Evolutionary conservation across 2,329 filamentous ascomycete genomes (phyloP).

Genomic region (Dactylellina cionopaga): DNA sequence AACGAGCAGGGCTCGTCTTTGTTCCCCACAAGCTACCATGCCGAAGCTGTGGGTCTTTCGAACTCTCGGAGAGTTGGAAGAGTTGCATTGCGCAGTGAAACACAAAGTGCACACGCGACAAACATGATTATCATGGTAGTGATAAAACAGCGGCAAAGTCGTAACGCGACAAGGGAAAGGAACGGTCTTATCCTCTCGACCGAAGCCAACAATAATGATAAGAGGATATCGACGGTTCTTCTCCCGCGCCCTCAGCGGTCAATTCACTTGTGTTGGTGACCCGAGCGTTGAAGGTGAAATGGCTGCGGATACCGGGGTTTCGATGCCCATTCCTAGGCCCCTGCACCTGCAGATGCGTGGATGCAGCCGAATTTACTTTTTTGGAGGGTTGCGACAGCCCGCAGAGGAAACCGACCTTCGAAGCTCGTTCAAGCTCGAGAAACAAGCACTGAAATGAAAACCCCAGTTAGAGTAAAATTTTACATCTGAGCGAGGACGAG

Average conservation of each 20-base stretch:
- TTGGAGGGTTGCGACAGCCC: slow-evolving; percentile 50
- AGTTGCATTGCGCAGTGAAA: slow-evolving; percentile 37
- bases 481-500: slow-evolving; percentile 8
- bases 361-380: slow-evolving; percentile 50
- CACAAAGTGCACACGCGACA: slow-evolving; percentile 32
- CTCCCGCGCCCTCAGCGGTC: too few species aligned
- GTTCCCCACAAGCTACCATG: slow-evolving; percentile 47
- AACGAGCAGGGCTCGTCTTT: slow-evolving; percentile 16
- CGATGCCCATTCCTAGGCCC: slow-evolving; percentile 34
- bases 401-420: slow-evolving; percentile 24
- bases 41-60: slow-evolving; percentile 33
- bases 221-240: too few species aligned
- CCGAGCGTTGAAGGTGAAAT: slow-evolving; percentile 44
- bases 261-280: slow-evolving; percentile 9
- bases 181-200: slow-evolving; percentile 28
- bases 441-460: too few species aligned
- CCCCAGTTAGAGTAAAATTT: too few species aligned
- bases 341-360: slow-evolving; percentile 34
- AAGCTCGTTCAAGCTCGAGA: slow-evolving; percentile 16
- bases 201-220: slow-evolving; percentile 32
- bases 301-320: slow-evolving; percentile 26
- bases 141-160: neutral
- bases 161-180: neutral
- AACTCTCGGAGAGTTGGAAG: slow-evolving; percentile 28
- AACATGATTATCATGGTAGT: neutral